Evolutionary conservation across 305 asterid genomes (phyloP), one percentile per base, ranked within the genome.

Genomic region (Fraxinus xanthoxyloides): DNA sequence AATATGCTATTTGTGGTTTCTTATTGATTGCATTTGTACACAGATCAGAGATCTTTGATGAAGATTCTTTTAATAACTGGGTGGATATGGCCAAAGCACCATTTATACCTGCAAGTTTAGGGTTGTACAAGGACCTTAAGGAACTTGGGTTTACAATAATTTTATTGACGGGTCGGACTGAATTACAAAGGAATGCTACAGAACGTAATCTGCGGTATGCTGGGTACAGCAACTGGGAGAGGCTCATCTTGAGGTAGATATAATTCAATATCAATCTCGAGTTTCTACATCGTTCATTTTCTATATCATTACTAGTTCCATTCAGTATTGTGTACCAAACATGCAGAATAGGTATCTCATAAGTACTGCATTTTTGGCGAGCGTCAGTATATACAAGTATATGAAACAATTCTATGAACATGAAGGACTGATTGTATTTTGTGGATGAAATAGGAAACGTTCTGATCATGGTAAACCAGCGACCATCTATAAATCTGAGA

Each of bases 201-300:
- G 89, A 83, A 61, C 72, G 72, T 24, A 90, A 89, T 78, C 89
- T 90, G 5, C 35, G 13, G 59, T 40, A 38, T 43, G 89, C 88
- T 56, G 93, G 93, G 78, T 90, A 84, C 88, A 84, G 77, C 85
- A 87, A 87, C 83, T 90, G 90, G 89, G 81, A 89, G 82, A 89
- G 87, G 87, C 96, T 94, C 54, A 72, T 92, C 80, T 81, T 94
- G 86, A 94, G 98, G 98, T 92, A 89, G 56, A 30, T 72, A 30
- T 72, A 70, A 21, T 34, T 82, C 23, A 4, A 63, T 32, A 32
- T 67, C 32, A 69, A 23, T 31, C 10, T 51, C 1, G 28, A 59
- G 9, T 28, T 79, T 19, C 54, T 4, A 6, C 34, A 12, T 12
- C 36, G 36, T 31, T 56, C 21, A n/a, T 56, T 21, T 6, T 56